phyloP scores from a whole-genome alignment of 2,329 filamentous ascomycete species.

The Fusarium cyanostomum region DNA sequence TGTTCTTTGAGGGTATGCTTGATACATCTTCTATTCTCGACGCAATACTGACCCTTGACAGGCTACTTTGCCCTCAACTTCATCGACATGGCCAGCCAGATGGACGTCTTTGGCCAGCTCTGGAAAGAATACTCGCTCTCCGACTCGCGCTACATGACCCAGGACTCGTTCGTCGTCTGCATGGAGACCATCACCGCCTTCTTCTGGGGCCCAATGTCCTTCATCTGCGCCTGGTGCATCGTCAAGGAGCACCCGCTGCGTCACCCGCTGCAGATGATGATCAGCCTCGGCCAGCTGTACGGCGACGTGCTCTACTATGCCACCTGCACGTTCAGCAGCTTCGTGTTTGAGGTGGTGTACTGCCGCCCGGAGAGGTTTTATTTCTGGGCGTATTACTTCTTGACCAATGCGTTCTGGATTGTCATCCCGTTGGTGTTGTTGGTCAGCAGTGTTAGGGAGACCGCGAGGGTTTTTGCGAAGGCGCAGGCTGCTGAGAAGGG shows the following conservation, averaged over 20 bases:
- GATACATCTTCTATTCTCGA: rapidly evolving
- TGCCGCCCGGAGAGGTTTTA: conserved; percentile 62
- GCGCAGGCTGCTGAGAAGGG: conserved; percentile 36
- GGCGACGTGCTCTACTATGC: conserved; percentile 63
- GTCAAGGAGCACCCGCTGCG: conserved; percentile 55
- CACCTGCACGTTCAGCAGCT: conserved; percentile 56
- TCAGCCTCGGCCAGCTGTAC: conserved; percentile 61
- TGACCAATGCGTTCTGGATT: conserved; percentile 64
- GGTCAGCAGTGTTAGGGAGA: conserved; percentile 41
- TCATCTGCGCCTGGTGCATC: conserved; percentile 57
- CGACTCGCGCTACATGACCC: conserved; percentile 64
- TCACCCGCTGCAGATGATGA: conserved; percentile 58
- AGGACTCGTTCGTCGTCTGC: conserved; percentile 62
- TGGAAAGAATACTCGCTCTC: conserved; percentile 69
- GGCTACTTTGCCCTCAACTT: conserved; percentile 61
- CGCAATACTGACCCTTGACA: conserved; percentile 24
- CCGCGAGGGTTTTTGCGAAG: conserved; percentile 41
- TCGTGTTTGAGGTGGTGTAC: conserved; percentile 52
- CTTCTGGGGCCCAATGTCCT: conserved; percentile 63
- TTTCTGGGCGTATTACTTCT: conserved; percentile 63
- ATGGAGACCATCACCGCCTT: conserved; percentile 65
- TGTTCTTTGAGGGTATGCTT: conserved; percentile 53
- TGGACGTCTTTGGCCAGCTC: conserved; percentile 60
- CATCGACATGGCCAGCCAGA: conserved; percentile 50
- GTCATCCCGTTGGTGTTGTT: conserved; percentile 55